Percentiles rank a stretch among this genome's conserved stretches.
These are phyloP conservation scores for Chenopodium berlandieri DNA, from an alignment of 148 eudicot species.

Conservation along the genomic window DNA sequence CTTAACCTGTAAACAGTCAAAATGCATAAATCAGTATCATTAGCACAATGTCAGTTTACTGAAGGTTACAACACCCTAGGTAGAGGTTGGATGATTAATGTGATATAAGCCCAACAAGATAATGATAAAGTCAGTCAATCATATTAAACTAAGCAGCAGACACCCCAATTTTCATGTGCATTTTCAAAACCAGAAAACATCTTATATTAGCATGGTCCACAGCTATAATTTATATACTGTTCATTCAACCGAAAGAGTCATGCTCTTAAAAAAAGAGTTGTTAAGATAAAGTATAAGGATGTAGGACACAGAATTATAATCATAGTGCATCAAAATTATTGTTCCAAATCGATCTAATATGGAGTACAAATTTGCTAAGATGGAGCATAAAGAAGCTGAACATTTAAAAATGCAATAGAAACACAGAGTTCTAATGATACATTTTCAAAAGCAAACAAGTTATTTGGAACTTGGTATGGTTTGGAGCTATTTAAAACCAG, in stretches of 20 bases:
- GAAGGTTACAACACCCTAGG: neutral
- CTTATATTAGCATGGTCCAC: no score
- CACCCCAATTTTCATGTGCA: no score
- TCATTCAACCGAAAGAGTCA: neutral
- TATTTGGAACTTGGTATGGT: neutral
- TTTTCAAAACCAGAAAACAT: no score
- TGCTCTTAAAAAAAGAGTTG: neutral
- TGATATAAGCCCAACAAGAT: neutral
- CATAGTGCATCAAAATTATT: neutral
- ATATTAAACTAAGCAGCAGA: no score
- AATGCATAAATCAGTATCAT: neutral
- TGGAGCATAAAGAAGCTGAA: neutral
- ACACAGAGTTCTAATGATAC: neutral
- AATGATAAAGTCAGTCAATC: no score
- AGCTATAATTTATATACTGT: neutral
- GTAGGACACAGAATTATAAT: neutral
- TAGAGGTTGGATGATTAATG: neutral
- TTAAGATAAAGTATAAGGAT: neutral
- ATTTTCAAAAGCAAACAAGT: neutral
- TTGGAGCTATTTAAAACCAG: neutral
- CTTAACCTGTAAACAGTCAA: slow-evolving; percentile 63
- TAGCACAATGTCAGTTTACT: neutral
- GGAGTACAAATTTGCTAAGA: neutral
- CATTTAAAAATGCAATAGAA: neutral
- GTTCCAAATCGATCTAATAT: neutral